Base-by-base conservation (phyloP, 1,139 yeast genomes). In the Pneumocystis wakefieldiae region DNA sequence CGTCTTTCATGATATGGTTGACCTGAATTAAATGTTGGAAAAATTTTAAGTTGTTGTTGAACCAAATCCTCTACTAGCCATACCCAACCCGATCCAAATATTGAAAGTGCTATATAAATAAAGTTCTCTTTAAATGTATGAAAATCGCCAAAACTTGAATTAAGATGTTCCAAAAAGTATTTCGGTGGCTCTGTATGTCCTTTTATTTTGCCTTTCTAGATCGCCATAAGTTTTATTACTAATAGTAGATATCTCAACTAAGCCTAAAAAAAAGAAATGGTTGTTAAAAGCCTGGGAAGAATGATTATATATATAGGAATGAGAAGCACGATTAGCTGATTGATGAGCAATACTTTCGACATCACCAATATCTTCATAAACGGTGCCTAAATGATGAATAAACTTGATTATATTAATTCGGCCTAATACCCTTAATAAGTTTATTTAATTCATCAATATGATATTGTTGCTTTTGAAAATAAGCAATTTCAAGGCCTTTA, bases 251-350 rank as follows among this genome's bases (percentile, higher is more conserved):
- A 14, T 19, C 38, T 14, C 42, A 28, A 29, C 63, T 17, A 35
- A 29, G 48, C 87, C 87, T 73, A 86, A 84, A 72, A 90, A 83
- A 70, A 87, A 89, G 65, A 92, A 79, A 75, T 92, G 98, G 76
- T 92, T 92, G 76, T 90, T 91, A 76, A 87, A 95, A 1, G 91
- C 85, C 73, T 87, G 96, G 3, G 96, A 87, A 14, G 98, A 97
- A 71, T 80, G 83, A 76, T 90, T 94, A 79, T 86, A 91, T 15
- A 86, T 77, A 65, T 83, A 82, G 57, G 91, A 86, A 70, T 82
- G 82, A 57, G 84, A 82, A 41, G 87, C 79, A 69, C 83, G 83
- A 70, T 82, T 81, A 8, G 94, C 87, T 0, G 95, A 83, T 69
- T 84, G 81, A 66, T 87, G 77, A 68, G 89, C 75, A 67, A 90